Base-by-base conservation (phyloP, 805 yeast species). In the Hanseniaspora mollemarum region DNA sequence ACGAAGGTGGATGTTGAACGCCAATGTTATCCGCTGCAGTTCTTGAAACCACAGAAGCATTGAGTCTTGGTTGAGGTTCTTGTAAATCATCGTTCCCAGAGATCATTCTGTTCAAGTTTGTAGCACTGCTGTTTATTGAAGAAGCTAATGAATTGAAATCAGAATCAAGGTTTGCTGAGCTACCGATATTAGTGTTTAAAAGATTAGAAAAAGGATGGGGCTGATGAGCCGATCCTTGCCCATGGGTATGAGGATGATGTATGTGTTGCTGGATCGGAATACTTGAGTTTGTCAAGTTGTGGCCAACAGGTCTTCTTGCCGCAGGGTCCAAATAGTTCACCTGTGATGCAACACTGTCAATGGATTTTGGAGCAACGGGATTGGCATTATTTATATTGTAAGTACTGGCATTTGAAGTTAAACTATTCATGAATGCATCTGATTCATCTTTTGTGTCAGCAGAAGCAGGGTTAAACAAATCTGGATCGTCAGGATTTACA, bases 281-380 rank as follows among this genome's bases (percentile, higher is more conserved):
- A 35, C 39, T 52, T 49, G 3, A 51, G 35, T 15, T 59, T 44
- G 12, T 58, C 49, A 12, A 39, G 35, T 42, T 29, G 9, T 35
- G 39, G 8, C n/a, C 21, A 16, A n/a, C 6, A 32, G 53, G 39
- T 24, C 41, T 38, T 48, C 41, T 38, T 12, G 25, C 67, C 46
- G 61, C 63, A 45, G 66, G 63, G 52, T 70, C 69, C 58, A 78
- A 77, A 57, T 77, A 76, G 40, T 76, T 80, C 56, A 76, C 77
- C 1, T 74, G 76, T 0, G 81, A 71, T 10, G 65, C 62, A n/a
- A 56, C 55, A 26, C 54, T 50, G n/a, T 62, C 61, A 37, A 49
- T 32, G 10, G 51, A 39, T 7, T 58, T 50, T 51, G 56, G 54
- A 35, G 50, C 53, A 43, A 53, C 51, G 8, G 62, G 52, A 48